A percentile compares a stretch with the other conserved stretches of the same genome.
These are phyloP conservation scores for Moesziomyces parantarcticus DNA, from an alignment of 1,284 basidiomycete species.

Conservation along the genomic window DNA sequence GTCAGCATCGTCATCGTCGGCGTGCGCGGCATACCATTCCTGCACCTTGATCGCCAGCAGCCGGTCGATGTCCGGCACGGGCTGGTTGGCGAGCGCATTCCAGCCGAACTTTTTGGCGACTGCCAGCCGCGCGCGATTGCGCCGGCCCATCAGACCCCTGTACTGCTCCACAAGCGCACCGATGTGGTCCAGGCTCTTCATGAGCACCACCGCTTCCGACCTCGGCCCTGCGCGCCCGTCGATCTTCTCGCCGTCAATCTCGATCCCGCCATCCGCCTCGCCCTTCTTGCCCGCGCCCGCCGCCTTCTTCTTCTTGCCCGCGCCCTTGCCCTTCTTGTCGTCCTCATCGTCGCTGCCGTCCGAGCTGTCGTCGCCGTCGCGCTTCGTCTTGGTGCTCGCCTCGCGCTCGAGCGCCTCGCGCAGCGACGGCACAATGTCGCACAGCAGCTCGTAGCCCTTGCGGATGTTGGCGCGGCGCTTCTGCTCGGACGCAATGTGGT, in stretches of 20 bases:
- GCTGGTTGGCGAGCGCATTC: constrained; percentile 17
- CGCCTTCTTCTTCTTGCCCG: constrained; percentile 23
- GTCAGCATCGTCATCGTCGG: constrained; percentile 9
- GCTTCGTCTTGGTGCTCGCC: constrained; percentile 18
- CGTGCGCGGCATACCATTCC: constrained; percentile 29
- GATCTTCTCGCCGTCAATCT: constrained; percentile 52
- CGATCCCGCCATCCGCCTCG: constrained; percentile 18
- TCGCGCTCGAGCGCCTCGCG: constrained; percentile 69
- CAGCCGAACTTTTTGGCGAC: constrained; percentile 30
- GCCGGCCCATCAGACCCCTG: constrained; percentile 31
- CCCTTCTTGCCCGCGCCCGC: constrained; percentile 10
- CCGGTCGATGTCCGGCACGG: constrained; percentile 27
- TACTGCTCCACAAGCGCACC: constrained; percentile 36
- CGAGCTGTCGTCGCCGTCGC: constrained; percentile 10
- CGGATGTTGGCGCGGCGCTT: constrained; percentile 88
- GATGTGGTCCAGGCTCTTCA: constrained; percentile 49
- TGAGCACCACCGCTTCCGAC: constrained; percentile 55
- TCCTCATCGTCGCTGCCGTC: constrained; percentile 20
- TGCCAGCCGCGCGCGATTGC: constrained; percentile 40
- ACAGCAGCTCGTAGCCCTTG: constrained; percentile 85
- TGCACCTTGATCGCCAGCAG: constrained; percentile 33
- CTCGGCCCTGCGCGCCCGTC: constrained; percentile 52
- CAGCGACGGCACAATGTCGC: constrained; percentile 78
- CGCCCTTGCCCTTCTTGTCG: constrained; percentile 3
- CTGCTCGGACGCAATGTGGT: constrained; percentile 92